A percentile compares a stretch with the other conserved stretches of the same genome.
These are phyloP conservation scores for Fraxinus sp. DNA, from an alignment of 305 asterid genomes.

Conservation along the genomic window DNA sequence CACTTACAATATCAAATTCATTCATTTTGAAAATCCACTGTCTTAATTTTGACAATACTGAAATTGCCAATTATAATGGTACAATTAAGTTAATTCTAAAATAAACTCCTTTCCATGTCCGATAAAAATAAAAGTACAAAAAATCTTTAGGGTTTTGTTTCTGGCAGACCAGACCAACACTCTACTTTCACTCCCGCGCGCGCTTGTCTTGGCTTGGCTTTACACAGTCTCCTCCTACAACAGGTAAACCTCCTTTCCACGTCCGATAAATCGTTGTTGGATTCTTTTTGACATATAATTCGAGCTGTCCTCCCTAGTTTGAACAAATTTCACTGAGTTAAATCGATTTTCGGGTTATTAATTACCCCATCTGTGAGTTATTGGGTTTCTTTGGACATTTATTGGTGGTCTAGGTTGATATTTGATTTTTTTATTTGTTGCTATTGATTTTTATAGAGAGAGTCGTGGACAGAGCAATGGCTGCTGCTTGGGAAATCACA, in stretches of 20 bases:
- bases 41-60: neutral
- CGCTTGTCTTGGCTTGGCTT: neutral
- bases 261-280: neutral
- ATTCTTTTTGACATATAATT: neutral
- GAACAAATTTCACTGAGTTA: neutral
- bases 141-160: neutral
- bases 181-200: neutral
- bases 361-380: neutral
- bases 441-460: slow-evolving; percentile 2
- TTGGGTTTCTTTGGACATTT: neutral
- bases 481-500: slow-evolving; percentile 44
- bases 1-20: neutral
- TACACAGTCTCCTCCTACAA: neutral
- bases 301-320: neutral
- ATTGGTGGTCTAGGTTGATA: neutral
- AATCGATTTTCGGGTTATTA: neutral
- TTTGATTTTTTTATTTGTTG: neutral
- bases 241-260: neutral
- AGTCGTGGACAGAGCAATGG: slow-evolving; percentile 27
- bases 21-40: too few relatives aligned
- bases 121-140: neutral
- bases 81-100: too few relatives aligned
- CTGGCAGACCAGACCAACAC: neutral
- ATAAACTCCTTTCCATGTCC: too few relatives aligned
- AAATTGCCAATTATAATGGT: neutral